Conservation (phyloP, 352 stramenopile genomes). For the Globisporangium nunn region DNA sequence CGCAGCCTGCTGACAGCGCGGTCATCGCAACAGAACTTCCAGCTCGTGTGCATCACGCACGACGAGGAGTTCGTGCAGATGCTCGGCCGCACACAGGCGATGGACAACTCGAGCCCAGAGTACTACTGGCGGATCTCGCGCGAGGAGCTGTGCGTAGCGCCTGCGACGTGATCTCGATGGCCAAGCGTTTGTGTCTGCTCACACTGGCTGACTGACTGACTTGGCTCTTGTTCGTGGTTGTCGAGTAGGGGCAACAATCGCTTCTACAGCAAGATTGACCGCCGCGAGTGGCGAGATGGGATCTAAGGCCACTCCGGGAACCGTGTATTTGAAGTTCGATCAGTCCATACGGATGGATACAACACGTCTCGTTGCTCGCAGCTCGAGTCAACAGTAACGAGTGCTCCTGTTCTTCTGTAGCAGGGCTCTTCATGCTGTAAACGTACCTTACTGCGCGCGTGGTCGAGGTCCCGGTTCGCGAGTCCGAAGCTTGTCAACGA, state of each 20-base stretch:
- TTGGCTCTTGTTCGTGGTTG: not conserved
- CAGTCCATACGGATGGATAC: no score
- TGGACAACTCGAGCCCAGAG: constrained; percentile 68
- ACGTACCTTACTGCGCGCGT: no score
- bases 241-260: constrained; percentile 56
- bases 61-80: constrained; percentile 95
- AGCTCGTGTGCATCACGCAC: constrained; percentile 99
- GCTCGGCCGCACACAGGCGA: constrained; percentile 70
- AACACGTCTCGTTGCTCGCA: no score
- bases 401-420: no score
- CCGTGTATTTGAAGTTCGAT: no score
- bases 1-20: constrained; percentile 92
- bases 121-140: constrained; percentile 81
- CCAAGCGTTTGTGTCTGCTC: not conserved
- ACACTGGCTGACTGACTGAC: not conserved
- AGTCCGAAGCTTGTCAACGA: no score
- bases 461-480: no score
- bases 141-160: constrained; percentile 65
- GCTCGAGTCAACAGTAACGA: no score
- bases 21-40: constrained; percentile 96
- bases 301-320: constrained; percentile 14
- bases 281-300: constrained; percentile 52
- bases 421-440: no score
- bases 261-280: constrained; percentile 82
- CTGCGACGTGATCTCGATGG: not conserved